phyloP scores from a whole-genome alignment of 208 protist genomes.

The Trypanosomatidae sp. region DNA sequence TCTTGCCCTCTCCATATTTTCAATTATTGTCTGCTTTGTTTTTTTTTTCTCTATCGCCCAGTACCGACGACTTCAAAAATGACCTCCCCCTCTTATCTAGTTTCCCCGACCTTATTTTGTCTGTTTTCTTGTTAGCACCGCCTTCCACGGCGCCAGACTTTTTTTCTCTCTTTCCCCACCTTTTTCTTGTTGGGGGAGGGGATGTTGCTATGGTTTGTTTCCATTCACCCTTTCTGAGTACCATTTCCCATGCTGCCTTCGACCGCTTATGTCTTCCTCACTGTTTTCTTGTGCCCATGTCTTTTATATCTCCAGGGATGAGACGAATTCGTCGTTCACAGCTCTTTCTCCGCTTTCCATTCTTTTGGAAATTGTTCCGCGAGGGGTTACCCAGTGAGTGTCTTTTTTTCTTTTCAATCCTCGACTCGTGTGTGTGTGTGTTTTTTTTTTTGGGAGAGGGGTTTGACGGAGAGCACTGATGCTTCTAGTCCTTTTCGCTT shows the following conservation, averaged over 20 bases:
- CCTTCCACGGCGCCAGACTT: not conserved
- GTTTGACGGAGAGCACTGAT: no score
- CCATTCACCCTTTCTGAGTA: not conserved
- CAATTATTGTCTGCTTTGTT: constrained; percentile 1
- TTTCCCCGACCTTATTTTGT: not conserved
- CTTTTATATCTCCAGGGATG: no score
- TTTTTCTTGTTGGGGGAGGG: not conserved
- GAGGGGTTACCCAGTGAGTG: not conserved
- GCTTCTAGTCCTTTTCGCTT: not conserved
- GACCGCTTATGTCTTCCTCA: constrained; percentile 1
- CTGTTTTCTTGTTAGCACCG: not conserved
- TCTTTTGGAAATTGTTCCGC: not conserved
- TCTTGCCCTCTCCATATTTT: constrained; percentile 3
- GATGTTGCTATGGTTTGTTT: not conserved
- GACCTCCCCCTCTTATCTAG: not conserved
- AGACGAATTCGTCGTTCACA: not conserved
- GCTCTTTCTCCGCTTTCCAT: not conserved
- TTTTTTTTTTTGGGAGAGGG: not conserved
- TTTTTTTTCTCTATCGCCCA: constrained; percentile 5
- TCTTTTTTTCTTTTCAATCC: not conserved
- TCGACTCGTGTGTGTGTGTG: not conserved
- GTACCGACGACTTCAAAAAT: not conserved
- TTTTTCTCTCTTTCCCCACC: not conserved
- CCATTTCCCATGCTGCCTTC: not conserved
- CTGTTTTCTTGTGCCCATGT: not conserved